These are phyloP conservation scores for Epichloe sylvatica DNA, from an alignment of 2,329 filamentous ascomycete genomes.

Conservation along the genomic window DNA sequence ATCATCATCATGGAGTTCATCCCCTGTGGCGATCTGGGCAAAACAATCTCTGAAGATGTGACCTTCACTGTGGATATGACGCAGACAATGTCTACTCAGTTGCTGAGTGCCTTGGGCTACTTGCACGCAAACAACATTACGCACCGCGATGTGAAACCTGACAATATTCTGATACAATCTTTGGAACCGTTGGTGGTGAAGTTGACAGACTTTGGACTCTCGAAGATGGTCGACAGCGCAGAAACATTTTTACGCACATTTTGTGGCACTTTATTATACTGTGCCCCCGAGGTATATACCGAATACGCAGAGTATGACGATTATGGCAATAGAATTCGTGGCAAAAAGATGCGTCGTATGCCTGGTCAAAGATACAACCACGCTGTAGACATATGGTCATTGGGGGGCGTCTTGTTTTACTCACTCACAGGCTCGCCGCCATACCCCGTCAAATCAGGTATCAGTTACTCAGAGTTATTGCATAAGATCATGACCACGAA, in stretches of 20 bases:
- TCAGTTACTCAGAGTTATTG: constrained; percentile 66
- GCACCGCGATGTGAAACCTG: constrained; percentile 95
- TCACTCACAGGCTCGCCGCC: constrained; percentile 68
- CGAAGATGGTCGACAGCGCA: constrained; percentile 81
- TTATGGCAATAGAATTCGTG: constrained; percentile 46
- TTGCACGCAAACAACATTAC: constrained; percentile 81
- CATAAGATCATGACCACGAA: constrained; percentile 71
- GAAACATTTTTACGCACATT: constrained; percentile 93
- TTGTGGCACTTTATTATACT: constrained; percentile 89
- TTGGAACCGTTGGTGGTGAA: constrained; percentile 68
- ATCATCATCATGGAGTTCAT: constrained; percentile 98
- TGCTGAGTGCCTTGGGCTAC: constrained; percentile 72
- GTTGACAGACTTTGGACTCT: constrained; percentile 89
- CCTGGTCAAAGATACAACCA: constrained; percentile 64
- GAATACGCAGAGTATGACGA: constrained; percentile 56
- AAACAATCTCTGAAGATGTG: constrained; percentile 48
- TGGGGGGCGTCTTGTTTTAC: constrained; percentile 84
- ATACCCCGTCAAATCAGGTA: constrained; percentile 63
- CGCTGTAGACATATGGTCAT: constrained; percentile 91
- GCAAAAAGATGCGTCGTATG: constrained; percentile 47
- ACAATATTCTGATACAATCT: constrained; percentile 81
- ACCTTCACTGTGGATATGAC: constrained; percentile 53
- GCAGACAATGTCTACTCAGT: constrained; percentile 59
- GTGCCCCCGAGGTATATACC: constrained; percentile 90
- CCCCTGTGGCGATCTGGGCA: constrained; percentile 67